Evolutionary conservation across 2,329 filamentous ascomycete species (phyloP), one percentile per base, ranked within the genome.

Genomic region (Penicillium sp.): DNA sequence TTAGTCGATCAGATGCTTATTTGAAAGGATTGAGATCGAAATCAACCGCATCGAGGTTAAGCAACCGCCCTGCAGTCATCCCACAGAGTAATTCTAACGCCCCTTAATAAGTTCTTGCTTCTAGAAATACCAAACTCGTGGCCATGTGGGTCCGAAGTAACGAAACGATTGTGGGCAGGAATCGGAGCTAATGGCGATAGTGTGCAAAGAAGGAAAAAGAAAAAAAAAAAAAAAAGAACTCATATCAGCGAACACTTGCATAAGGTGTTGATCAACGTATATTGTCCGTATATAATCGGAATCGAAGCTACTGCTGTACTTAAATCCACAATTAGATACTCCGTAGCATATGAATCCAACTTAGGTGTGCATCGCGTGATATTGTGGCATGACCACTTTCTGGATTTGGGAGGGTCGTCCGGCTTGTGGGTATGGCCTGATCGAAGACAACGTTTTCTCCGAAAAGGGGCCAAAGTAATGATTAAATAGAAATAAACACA

Each of bases 291-390:
- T 23, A 23, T 23, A 23, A 23, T 23, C 23, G 23, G 23, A 23
- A 23, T 23, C 23, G 23, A 23, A 23, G 23, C 23, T 23, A 5
- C 23, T 23, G 23, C 5, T 23, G 23, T 23, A 23, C 23, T 5
- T 23, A 3, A 23, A 23, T 23, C 23, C 23, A 23, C 23, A 23
- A 23, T 23, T 23, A 23, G 23, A 23, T 23, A 23, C 23, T 23
- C 3, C 5, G 23, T 23, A 23, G 23, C 3, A 5, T 23, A 23
- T 57, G 32, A 32, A n/a, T 16, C 3, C 26, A 27, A 29, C 7
- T 23, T n/a, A n/a, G n/a, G n/a, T n/a, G n/a, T 13, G n/a, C 16
- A 23, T 54, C 56, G 58, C 39, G 48, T 62, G 60, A 61, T 59
- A 45, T 43, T 38, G 47, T 62, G 60, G 58, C 55, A 34, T 61